phyloP scores from a whole-genome alignment of 1,139 yeast genomes.

The Pichia terricola region DNA sequence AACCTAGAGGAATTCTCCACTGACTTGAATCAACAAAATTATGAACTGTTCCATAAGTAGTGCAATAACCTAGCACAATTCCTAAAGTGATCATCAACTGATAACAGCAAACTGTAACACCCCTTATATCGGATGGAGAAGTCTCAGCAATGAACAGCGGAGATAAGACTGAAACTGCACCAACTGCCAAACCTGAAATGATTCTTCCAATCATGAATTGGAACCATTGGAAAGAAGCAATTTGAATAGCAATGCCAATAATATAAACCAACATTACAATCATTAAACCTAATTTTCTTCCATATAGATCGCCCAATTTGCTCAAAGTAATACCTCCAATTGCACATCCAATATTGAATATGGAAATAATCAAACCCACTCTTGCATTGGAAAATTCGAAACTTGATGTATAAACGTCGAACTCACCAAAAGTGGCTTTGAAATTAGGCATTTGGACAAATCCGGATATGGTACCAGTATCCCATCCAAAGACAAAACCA shows the following conservation, averaged over 20 bases:
- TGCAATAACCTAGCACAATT: constrained; percentile 53
- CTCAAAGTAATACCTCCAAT: constrained; percentile 54
- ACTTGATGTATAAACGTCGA: constrained; percentile 29
- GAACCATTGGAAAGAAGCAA: constrained; percentile 43
- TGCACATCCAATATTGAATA: constrained; percentile 64
- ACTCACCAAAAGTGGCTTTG: constrained; percentile 41
- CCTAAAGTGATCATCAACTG: constrained; percentile 59
- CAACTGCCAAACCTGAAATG: constrained; percentile 57
- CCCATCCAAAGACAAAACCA: constrained; percentile 67
- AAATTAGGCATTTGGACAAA: constrained; percentile 63
- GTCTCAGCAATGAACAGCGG: constrained; percentile 62
- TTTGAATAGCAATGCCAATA: constrained; percentile 54
- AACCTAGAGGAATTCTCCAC: constrained; percentile 57
- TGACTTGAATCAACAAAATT: constrained; percentile 37
- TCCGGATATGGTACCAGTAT: constrained; percentile 73
- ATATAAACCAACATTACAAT: constrained; percentile 45
- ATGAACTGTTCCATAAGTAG: constrained; percentile 47
- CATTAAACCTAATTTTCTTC: constrained; percentile 52
- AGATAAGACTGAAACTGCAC: constrained; percentile 51
- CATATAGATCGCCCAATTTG: constrained; percentile 44
- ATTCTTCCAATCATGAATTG: constrained; percentile 53
- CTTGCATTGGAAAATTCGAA: constrained; percentile 26
- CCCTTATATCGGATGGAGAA: constrained; percentile 60
- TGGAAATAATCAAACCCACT: constrained; percentile 54
- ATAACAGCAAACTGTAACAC: constrained; percentile 56